Base-by-base conservation (phyloP, 495 filamentous ascomycete genomes). In the Penicillium samsonianum region DNA sequence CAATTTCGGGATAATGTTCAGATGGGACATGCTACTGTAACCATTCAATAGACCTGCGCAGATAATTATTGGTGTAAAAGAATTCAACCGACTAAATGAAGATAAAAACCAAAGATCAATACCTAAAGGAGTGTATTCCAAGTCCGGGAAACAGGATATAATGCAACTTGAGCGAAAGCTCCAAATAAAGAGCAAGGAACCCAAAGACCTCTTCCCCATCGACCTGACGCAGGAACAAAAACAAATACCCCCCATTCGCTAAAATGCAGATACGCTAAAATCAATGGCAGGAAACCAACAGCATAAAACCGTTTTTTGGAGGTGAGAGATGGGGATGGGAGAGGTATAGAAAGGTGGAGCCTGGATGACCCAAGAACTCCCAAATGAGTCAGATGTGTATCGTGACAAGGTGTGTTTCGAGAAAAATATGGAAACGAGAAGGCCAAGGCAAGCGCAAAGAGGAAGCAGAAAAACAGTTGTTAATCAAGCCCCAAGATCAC, bases 201-300 rank as follows among this genome's bases (percentile, higher is more conserved):
- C 41, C 38, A 1, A 25, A 44, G 30, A 55, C 47, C n/a, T 5
- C n/a, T 33, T 19, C 28, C 28, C n/a, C 5, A 33, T 43, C 37
- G 4, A n/a, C 38, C 19, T 23, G 22, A 43, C 31, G 33, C 53
- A 56, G 41, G 8, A 54, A 47, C 22, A 45, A 31, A 41, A 53
- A 8, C 22, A 19, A 42, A 35, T 17, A 46, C 31, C 19, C 30
- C n/a, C 53, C 58, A 45, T 5, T 44, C 40, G 47, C 53, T 57
- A 31, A 40, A 55, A 58, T 58, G 54, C 55, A 58, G 17, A 57
- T 5, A 57, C 59, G 53, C 59, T 52, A 52, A 40, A 40, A 22
- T n/a, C 20, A 30, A 54, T 45, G 19, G 14, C 14, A 25, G 37
- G n/a, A 31, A 45, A 43, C 40, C 44, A 53, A 17, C 14, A 53